Evolutionary conservation across 805 yeast species (phyloP).

Genomic region (Saccharomycopsis sp.): DNA sequence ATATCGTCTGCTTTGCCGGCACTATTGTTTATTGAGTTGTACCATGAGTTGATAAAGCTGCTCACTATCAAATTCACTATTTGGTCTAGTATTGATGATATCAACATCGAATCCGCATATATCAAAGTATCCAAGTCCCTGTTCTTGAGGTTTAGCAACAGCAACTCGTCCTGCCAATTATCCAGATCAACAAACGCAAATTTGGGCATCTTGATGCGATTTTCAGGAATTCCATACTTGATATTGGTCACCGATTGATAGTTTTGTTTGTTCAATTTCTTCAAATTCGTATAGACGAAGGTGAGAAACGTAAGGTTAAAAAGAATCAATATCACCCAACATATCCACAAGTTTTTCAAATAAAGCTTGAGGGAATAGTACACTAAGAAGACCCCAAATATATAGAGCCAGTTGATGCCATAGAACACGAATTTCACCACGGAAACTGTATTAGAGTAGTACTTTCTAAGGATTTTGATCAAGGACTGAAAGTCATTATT

Average conservation of each 20-base stretch:
- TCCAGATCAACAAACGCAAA: constrained; percentile 19
- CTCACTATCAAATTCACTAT: constrained; percentile 41
- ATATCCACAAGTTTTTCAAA: constrained; percentile 15
- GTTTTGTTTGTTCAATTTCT: constrained; percentile 16
- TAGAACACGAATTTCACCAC: neutral
- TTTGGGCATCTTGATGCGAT: constrained; percentile 5
- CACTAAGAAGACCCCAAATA: constrained; percentile 6
- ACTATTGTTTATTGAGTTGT: constrained; percentile 28
- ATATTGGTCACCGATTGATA: constrained; percentile 1
- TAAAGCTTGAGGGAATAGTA: constrained; percentile 19
- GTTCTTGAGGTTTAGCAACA: neutral
- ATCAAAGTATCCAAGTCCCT: constrained; percentile 20
- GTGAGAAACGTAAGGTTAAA: constrained; percentile 9
- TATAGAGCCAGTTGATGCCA: constrained; percentile 18
- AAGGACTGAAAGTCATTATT: neutral
- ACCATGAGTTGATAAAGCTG: constrained; percentile 58
- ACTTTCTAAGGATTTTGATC: neutral
- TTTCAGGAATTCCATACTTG: constrained; percentile 6
- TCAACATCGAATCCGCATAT: constrained; percentile 42
- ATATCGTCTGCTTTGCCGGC: constrained; percentile 29
- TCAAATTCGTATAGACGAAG: constrained; percentile 15
- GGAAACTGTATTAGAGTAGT: neutral
- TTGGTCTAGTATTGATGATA: constrained; percentile 47
- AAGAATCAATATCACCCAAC: constrained; percentile 16
- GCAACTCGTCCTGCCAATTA: constrained; percentile 20